phyloP scores from a whole-genome alignment of 2,329 filamentous ascomycete species.

The Pseudogymnoascus sp. region DNA sequence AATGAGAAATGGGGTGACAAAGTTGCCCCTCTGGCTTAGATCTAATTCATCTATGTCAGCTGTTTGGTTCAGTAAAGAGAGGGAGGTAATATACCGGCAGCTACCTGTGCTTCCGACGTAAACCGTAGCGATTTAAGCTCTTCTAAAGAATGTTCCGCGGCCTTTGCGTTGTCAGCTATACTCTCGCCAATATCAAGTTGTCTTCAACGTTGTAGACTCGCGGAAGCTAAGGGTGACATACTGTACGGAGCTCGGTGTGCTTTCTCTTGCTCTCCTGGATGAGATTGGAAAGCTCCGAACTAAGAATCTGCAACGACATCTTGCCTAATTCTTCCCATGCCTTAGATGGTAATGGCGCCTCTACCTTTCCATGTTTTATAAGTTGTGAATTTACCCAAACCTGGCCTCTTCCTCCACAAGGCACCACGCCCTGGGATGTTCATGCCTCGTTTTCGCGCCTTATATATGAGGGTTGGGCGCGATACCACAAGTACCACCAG shows the following conservation, averaged over 20 bases:
- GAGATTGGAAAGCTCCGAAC: slow-evolving; percentile 80
- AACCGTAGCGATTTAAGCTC: slow-evolving; percentile 73
- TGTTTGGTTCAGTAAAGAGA: slow-evolving; percentile 11
- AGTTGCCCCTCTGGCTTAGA: slow-evolving; percentile 71
- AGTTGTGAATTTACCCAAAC: slow-evolving; percentile 4
- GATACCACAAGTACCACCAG: not conserved
- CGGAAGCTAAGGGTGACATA: slow-evolving; percentile 32
- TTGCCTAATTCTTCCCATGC: slow-evolving; percentile 19
- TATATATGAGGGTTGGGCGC: not conserved
- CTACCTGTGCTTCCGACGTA: slow-evolving; percentile 59
- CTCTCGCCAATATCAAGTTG: not conserved
- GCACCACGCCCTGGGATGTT: not conserved
- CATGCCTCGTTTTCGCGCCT: not conserved
- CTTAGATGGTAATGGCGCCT: slow-evolving; percentile 8
- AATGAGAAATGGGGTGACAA: slow-evolving; percentile 89
- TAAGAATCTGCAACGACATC: slow-evolving; percentile 88
- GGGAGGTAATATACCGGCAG: slow-evolving; percentile 28
- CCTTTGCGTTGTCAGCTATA: slow-evolving; percentile 42
- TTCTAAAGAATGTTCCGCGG: slow-evolving; percentile 86
- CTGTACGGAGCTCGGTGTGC: slow-evolving; percentile 80
- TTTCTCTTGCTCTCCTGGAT: slow-evolving; percentile 95
- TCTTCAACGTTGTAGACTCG: not conserved
- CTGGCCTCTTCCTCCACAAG: not conserved
- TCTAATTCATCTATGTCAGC: slow-evolving; percentile 46
- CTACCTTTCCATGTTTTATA: slow-evolving; percentile 5